phyloP scores from a whole-genome alignment of 1,284 basidiomycete species.

The Ceratobasidium sp. region DNA sequence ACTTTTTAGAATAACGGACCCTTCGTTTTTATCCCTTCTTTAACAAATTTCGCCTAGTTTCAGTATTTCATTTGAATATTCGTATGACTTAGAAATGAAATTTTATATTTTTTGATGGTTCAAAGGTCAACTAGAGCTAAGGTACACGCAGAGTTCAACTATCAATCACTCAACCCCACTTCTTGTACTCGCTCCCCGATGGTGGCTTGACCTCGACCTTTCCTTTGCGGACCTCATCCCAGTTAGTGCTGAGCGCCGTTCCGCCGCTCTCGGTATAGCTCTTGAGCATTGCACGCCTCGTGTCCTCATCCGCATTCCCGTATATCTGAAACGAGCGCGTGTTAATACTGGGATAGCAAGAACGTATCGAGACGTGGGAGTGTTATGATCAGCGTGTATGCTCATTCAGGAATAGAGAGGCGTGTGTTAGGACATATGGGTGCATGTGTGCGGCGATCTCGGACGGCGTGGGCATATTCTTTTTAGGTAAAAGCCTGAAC shows the following conservation, averaged over 20 bases:
- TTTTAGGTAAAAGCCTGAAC: background rate
- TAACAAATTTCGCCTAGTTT: background rate
- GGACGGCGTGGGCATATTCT: background rate
- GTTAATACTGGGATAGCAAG: background rate
- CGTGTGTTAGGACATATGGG: background rate
- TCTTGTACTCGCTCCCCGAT: constrained; percentile 78
- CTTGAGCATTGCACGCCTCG: constrained; percentile 93
- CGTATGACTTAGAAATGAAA: constrained; percentile 1
- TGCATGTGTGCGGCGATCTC: background rate
- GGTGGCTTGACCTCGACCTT: constrained; percentile 79
- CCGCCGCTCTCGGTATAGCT: constrained; percentile 91
- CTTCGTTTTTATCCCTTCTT: background rate
- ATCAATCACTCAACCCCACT: constrained; percentile 59
- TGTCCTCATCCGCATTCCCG: constrained; percentile 84
- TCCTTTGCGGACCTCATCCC: constrained; percentile 80
- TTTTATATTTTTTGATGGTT: constrained; percentile 14
- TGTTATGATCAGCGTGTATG: background rate
- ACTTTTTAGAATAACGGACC: constrained; percentile 1
- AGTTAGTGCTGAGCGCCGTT: constrained; percentile 91
- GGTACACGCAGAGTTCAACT: background rate
- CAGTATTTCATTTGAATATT: background rate
- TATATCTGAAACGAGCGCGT: constrained; percentile 60
- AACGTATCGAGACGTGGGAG: background rate
- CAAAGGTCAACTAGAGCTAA: background rate
- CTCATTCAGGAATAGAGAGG: background rate